phyloP scores from a whole-genome alignment of 768 basidiomycete genomes.

The Tulasnella calospora region DNA sequence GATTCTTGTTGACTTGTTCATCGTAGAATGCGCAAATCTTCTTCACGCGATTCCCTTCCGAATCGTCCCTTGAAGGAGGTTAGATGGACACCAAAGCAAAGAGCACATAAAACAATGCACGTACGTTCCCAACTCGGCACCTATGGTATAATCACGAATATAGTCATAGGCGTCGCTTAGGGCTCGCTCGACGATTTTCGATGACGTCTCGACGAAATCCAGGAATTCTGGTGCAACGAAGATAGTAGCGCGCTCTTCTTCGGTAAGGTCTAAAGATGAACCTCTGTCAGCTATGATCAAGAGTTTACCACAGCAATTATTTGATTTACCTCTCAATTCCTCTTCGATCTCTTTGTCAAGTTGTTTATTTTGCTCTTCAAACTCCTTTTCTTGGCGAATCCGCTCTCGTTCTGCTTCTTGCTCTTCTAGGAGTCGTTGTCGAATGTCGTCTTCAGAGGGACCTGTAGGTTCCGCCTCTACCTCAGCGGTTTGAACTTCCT shows the following conservation, averaged over 20 bases:
- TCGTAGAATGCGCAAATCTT: conserved; percentile 92
- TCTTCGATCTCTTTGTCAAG: conserved; percentile 83
- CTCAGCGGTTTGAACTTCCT: conserved; percentile 73
- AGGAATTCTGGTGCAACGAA: conserved; percentile 85
- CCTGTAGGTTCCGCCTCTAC: conserved; percentile 52
- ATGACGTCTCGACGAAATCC: conserved; percentile 90
- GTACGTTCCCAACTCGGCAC: conserved; percentile 76
- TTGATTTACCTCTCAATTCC: conserved; percentile 65
- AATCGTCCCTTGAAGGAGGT: conserved; percentile 61
- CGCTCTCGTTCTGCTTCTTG: conserved; percentile 60
- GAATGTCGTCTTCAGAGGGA: conserved; percentile 65
- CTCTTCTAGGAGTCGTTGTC: conserved; percentile 62
- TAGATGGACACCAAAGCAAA: neutral
- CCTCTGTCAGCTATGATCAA: neutral
- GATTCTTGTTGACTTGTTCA: conserved; percentile 83
- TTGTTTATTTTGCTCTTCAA: conserved; percentile 77
- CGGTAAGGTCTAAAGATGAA: conserved; percentile 61
- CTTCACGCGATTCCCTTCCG: conserved; percentile 84
- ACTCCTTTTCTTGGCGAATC: conserved; percentile 60
- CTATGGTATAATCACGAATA: conserved; percentile 92
- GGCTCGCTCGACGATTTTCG: conserved; percentile 91
- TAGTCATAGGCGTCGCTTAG: conserved; percentile 96
- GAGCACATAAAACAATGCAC: conserved; percentile 35
- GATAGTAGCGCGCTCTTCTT: conserved; percentile 78
- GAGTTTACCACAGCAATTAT: neutral